phyloP scores from a whole-genome alignment of 768 basidiomycete genomes.

The Tephrocybe sp. region DNA sequence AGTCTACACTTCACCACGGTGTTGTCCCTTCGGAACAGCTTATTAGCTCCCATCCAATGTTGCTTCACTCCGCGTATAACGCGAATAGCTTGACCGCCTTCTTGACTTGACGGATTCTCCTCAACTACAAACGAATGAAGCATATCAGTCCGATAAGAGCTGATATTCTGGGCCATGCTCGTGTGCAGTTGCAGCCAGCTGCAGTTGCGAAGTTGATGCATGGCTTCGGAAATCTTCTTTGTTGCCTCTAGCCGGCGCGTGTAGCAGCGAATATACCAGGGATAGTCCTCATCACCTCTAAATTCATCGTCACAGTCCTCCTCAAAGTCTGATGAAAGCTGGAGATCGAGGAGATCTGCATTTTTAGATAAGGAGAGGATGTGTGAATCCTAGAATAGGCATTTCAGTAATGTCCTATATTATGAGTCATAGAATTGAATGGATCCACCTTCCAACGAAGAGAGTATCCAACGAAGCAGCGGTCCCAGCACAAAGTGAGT shows the following conservation, averaged over 20 bases:
- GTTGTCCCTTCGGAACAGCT: neutral
- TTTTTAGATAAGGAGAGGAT: neutral
- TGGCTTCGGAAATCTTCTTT: neutral
- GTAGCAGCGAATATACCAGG: slow-evolving; percentile 2
- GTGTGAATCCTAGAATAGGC: neutral
- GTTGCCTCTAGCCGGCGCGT: slow-evolving; percentile 1
- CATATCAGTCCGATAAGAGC: too few species aligned
- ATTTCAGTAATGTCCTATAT: too few species aligned
- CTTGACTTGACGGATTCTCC: neutral
- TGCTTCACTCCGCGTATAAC: slow-evolving; percentile 2
- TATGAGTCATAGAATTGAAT: too few species aligned
- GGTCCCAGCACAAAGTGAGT: neutral
- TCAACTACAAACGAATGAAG: neutral
- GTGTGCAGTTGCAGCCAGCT: neutral
- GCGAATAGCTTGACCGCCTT: neutral
- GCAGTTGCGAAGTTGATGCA: neutral
- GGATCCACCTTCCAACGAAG: neutral
- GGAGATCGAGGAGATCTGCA: neutral
- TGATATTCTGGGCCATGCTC: neutral
- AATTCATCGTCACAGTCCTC: neutral
- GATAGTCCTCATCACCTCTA: neutral
- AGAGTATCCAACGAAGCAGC: neutral
- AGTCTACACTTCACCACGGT: neutral
- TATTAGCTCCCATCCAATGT: slow-evolving; percentile 2
- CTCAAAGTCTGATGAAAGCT: neutral